These are phyloP conservation scores for Lactarius indigo DNA, from an alignment of 768 basidiomycete genomes.

Conservation along the genomic window DNA sequence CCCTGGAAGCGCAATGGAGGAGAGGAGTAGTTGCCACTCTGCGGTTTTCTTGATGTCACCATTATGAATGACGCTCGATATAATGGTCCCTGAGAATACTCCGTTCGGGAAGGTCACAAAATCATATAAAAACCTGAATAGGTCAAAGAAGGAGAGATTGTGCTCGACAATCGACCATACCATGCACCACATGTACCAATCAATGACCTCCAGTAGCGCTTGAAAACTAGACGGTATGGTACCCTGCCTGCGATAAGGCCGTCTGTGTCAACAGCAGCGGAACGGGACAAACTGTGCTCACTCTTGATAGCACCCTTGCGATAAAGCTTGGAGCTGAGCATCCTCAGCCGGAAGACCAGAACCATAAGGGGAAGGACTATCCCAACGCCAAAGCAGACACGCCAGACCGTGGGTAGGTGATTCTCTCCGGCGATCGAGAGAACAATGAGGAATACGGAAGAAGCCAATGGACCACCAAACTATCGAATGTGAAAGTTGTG, in stretches of 20 bases:
- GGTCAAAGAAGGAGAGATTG: neutral
- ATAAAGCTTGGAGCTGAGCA: constrained; percentile 66
- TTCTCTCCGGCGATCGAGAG: constrained; percentile 61
- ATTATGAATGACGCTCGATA: constrained; percentile 58
- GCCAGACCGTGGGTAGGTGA: constrained; percentile 63
- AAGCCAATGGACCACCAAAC: constrained; percentile 66
- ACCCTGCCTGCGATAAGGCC: constrained; percentile 40
- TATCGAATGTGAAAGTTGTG: constrained; percentile 27
- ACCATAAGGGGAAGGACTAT: constrained; percentile 62
- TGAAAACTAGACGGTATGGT: constrained; percentile 58
- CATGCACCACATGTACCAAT: constrained; percentile 75
- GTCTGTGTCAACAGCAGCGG: neutral
- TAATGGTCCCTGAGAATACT: constrained; percentile 64
- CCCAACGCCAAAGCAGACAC: constrained; percentile 62
- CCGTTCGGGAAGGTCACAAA: constrained; percentile 70
- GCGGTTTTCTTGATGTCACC: constrained; percentile 56
- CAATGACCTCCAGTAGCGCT: constrained; percentile 62
- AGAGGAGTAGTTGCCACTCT: constrained; percentile 67
- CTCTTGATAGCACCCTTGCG: constrained; percentile 62
- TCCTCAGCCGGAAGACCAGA: constrained; percentile 67
- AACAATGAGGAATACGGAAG: constrained; percentile 63
- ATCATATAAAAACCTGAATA: constrained; percentile 63
- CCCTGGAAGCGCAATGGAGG: constrained; percentile 60
- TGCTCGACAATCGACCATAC: constrained; percentile 34
- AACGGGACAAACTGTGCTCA: constrained; percentile 30